phyloP scores from a whole-genome alignment of 768 basidiomycete species.

The Mrakia hoshinonis region DNA sequence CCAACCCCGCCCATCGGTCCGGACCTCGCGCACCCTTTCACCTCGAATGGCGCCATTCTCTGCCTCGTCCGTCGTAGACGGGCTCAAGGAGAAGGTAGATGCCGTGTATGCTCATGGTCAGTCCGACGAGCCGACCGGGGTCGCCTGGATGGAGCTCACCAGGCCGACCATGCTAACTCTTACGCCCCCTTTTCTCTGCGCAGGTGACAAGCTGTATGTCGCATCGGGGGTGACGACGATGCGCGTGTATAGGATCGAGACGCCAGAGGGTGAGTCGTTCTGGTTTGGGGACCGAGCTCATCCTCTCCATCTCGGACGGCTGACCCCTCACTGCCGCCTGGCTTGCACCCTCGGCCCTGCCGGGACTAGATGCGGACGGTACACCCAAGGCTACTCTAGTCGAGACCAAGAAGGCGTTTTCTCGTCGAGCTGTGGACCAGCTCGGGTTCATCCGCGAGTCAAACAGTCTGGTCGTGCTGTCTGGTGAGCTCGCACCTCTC shows the following conservation, averaged over 20 bases:
- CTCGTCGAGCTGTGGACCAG: conserved; percentile 71
- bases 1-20: not conserved
- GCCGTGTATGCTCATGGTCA: conserved; percentile 28
- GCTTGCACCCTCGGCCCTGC: conserved; percentile 26
- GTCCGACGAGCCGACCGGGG: not conserved
- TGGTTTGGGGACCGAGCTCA: not conserved
- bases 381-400: conserved; percentile 40
- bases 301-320: not conserved
- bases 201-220: conserved; percentile 56
- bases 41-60: conserved; percentile 31
- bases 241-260: conserved; percentile 35
- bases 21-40: not conserved
- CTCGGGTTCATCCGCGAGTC: conserved; percentile 74
- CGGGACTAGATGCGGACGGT: not conserved
- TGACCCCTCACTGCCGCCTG: conserved; percentile 25
- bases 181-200: not conserved
- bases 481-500: conserved; percentile 51
- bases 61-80: conserved; percentile 26
- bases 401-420: conserved; percentile 59
- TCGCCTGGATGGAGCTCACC: not conserved
- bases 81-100: conserved; percentile 34
- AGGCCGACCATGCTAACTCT: not conserved
- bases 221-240: conserved; percentile 35
- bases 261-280: conserved; percentile 19
- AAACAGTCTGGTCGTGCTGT: conserved; percentile 74